Evolutionary conservation across 176 grass and related monocot species (phyloP), one percentile per base, ranked within the genome.

Genomic region (Elaeis guineensis): DNA sequence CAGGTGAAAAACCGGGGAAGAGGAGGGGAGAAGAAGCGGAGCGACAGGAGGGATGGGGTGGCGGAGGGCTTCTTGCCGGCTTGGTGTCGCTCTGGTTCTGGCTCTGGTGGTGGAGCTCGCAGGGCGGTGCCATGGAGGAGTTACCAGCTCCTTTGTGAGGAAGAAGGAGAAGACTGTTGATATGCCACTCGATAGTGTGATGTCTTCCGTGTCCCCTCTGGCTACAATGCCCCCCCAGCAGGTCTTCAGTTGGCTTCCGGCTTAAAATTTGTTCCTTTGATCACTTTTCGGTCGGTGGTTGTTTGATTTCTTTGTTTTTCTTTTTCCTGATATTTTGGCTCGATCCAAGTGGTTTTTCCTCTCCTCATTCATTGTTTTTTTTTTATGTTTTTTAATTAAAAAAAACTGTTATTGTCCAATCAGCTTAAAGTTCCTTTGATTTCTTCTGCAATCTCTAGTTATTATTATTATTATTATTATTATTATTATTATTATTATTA

Each of bases 211-310:
- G 66, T 54, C 22, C 78, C 78, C 16, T 18, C 23, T 21, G 78
- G 78, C 19, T 75, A 70, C 71, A 81, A 81, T 69, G 72, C 78
- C 78, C 9, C 78, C 78, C 3, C 59, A 81, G 69, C 78, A 81
- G 78, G 78, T 44, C 35, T 6, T 35, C 5, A 35, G 7, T 35
- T 35, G 30, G 30, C 30, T 35, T 6, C 30, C 30, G 7, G 25
- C 25, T 29, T 29, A 29, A 29, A 29, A 5, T 6, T 5, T 29
- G 4, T 29, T 29, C 28, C 11, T 44, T 44, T 12, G 35, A 44
- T 44, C 35, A 2, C 0, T 44, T 44, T 44, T 35, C 6, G 30
- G 30, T 35, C 7, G 0, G 30, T 35, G 30, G 30, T 35, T 8
- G 30, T 35, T 8, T 35, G 30, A 35, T 35, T 7, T 35, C 30